Evolutionary conservation across 140 eudicot genomes (phyloP).

Genomic region (Flaveria floridana): DNA sequence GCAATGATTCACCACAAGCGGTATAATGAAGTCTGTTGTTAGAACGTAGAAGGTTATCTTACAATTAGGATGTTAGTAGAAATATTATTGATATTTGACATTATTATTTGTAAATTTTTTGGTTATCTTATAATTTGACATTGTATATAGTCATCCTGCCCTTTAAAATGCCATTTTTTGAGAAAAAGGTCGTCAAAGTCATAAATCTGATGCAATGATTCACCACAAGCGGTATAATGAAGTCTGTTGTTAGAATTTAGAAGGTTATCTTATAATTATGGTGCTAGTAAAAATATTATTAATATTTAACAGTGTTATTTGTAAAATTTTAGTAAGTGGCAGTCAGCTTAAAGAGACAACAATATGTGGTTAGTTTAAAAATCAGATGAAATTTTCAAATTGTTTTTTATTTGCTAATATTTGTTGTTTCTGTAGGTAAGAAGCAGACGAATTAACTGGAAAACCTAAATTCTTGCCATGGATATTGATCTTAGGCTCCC

Average conservation of each 20-base stretch:
- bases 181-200: not conserved
- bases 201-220: slow-evolving; percentile 5
- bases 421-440: slow-evolving; percentile 33
- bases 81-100: no score
- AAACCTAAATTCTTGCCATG: slow-evolving; percentile 41
- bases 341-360: not conserved
- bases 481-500: slow-evolving; percentile 84
- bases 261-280: not conserved
- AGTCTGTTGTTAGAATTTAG: not conserved
- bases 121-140: no score
- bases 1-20: not conserved
- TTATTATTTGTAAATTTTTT: no score
- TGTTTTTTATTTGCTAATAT: slow-evolving; percentile 17
- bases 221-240: not conserved
- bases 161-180: not conserved
- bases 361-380: not conserved
- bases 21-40: not conserved
- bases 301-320: no score
- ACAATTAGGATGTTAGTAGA: slow-evolving; percentile 9
- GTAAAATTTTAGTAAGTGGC: no score
- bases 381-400: no score
- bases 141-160: slow-evolving; percentile 1
- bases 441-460: slow-evolving; percentile 13
- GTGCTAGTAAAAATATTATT: no score
- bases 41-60: not conserved